A percentile compares a stretch with the other conserved stretches of the same genome.
Evolutionary conservation across 345 rosid genomes (phyloP).

Genomic region (Lepidium didymum): DNA sequence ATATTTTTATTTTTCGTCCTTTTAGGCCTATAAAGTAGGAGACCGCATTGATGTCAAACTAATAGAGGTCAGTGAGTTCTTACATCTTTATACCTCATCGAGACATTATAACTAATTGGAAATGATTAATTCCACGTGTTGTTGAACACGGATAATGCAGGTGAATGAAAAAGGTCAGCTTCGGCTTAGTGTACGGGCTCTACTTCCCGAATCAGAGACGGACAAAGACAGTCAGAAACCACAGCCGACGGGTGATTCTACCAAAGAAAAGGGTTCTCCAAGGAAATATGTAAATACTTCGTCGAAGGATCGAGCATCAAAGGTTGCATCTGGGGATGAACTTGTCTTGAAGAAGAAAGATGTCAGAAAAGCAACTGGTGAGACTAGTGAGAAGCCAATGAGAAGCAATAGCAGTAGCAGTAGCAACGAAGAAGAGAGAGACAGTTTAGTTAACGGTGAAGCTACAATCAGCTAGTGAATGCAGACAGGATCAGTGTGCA

Average conservation of each 20-base stretch:
- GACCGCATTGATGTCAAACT: constrained; percentile 91
- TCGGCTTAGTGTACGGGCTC: constrained; percentile 79
- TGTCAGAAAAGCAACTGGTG: constrained; percentile 39
- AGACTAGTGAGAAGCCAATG: constrained; percentile 31
- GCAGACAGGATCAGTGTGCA: constrained; percentile 8
- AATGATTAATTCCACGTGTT: neutral
- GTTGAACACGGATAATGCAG: constrained; percentile 38
- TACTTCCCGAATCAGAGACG: constrained; percentile 59
- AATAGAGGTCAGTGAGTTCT: constrained; percentile 57
- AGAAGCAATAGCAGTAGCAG: constrained; percentile 36
- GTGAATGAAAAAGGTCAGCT: constrained; percentile 94
- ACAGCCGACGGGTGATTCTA: constrained; percentile 24
- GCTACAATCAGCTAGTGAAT: constrained; percentile 43
- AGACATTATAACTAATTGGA: neutral
- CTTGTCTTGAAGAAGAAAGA: constrained; percentile 47
- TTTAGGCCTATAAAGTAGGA: constrained; percentile 81
- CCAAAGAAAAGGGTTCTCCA: constrained; percentile 29
- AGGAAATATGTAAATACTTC: constrained; percentile 29
- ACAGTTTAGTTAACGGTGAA: constrained; percentile 56
- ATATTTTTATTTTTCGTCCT: neutral
- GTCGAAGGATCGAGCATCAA: constrained; percentile 36
- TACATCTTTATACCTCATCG: neutral
- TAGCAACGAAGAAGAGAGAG: constrained; percentile 34
- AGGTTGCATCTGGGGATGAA: constrained; percentile 34
- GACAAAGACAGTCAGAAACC: constrained; percentile 40